Conservation (phyloP, 1,284 basidiomycete genomes). For the Xerocomus amazonicus region DNA sequence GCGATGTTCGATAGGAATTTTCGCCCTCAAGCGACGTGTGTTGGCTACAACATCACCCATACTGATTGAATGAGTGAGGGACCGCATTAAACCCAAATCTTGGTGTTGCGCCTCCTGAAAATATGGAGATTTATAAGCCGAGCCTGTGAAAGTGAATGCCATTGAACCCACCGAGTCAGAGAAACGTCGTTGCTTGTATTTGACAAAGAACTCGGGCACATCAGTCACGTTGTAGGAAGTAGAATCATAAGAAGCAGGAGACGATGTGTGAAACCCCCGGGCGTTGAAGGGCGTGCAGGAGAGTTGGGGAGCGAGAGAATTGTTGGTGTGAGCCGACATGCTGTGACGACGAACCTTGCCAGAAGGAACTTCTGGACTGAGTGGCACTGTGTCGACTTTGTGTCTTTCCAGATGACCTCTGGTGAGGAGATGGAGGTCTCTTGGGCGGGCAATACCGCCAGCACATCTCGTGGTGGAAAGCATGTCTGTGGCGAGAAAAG, state of each 20-base stretch:
- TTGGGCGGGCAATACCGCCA: slow-evolving; percentile 42
- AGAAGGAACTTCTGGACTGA: not conserved
- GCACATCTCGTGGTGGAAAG: slow-evolving; percentile 20
- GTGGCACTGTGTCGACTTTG: slow-evolving; percentile 31
- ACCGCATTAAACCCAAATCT: slow-evolving; percentile 21
- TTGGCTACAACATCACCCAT: slow-evolving; percentile 27
- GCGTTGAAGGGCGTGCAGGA: not conserved
- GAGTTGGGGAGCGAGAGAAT: not conserved
- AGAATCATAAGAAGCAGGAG: slow-evolving; percentile 15
- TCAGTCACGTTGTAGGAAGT: slow-evolving; percentile 27
- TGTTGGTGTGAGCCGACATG: not conserved
- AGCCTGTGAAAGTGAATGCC: not conserved
- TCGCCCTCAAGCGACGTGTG: slow-evolving; percentile 26
- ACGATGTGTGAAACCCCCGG: slow-evolving; percentile 32
- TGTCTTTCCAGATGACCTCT: slow-evolving; percentile 31
- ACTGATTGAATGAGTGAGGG: slow-evolving; percentile 24
- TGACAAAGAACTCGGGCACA: slow-evolving; percentile 31
- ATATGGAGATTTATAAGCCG: too few species aligned
- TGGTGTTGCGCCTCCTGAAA: slow-evolving; percentile 6
- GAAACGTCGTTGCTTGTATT: slow-evolving; percentile 23
- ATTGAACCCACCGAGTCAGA: slow-evolving; percentile 10
- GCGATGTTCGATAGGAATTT: slow-evolving; percentile 29
- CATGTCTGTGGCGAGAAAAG: slow-evolving; percentile 12
- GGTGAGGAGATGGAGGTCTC: slow-evolving; percentile 36
- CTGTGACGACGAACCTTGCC: not conserved